Percentiles rank a stretch among this genome's conserved stretches.
These are phyloP conservation scores for Paracamarosporium sp. DNA, from an alignment of 2,329 filamentous ascomycete genomes.

Conservation along the genomic window DNA sequence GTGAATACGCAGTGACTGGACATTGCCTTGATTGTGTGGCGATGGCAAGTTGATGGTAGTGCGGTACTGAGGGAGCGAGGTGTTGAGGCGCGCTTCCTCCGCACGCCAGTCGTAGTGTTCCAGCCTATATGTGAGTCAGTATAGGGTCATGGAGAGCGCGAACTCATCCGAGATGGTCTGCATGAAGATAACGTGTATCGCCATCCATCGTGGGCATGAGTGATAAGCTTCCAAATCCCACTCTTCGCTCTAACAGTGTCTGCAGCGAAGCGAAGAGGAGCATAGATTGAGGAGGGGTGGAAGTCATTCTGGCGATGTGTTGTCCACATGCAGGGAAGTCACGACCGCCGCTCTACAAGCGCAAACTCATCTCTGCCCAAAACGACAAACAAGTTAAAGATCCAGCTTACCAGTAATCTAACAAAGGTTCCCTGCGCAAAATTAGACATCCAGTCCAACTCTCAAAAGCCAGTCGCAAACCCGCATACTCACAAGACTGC, in stretches of 20 bases:
- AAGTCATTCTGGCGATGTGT: neutral
- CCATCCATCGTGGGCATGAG: neutral
- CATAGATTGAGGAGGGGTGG: neutral
- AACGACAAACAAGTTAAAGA: neutral
- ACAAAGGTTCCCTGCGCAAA: constrained; percentile 59
- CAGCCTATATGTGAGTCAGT: constrained; percentile 57
- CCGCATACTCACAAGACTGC: constrained; percentile 51
- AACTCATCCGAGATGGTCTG: neutral
- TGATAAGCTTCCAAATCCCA: neutral
- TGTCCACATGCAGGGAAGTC: neutral
- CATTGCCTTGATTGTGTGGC: neutral
- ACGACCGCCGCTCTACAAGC: neutral
- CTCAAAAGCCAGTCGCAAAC: neutral
- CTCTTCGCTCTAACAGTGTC: neutral
- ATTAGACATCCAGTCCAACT: neutral
- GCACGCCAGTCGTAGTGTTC: constrained; percentile 71
- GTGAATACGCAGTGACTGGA: constrained; percentile 62
- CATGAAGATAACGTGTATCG: neutral
- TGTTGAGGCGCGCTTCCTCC: constrained; percentile 65
- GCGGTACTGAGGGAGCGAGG: constrained; percentile 68
- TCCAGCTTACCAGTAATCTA: constrained; percentile 65
- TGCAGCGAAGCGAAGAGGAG: neutral
- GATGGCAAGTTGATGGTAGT: constrained; percentile 56
- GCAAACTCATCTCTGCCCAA: neutral
- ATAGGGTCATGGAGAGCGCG: constrained; percentile 8